Conservation (phyloP, 768 basidiomycete species). For the Leccinum variicolor region DNA sequence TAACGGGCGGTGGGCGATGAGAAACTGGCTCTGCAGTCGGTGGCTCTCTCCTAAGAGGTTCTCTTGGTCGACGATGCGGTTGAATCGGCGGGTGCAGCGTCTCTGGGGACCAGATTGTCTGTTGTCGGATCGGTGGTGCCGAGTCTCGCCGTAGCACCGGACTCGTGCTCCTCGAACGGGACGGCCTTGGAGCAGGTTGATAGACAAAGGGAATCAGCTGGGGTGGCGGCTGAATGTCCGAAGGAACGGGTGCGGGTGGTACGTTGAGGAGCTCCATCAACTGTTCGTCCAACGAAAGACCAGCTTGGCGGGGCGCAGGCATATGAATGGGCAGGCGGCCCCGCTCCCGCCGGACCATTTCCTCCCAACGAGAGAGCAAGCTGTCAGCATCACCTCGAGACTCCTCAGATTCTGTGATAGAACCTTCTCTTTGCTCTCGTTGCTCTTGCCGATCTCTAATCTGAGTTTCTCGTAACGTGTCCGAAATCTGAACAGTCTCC, state of each 20-base stretch:
- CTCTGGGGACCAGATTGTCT: slow-evolving; percentile 21
- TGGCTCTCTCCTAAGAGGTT: slow-evolving; percentile 6
- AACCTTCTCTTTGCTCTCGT: slow-evolving; percentile 15
- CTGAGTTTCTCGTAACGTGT: slow-evolving; percentile 5
- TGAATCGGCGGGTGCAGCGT: slow-evolving; percentile 7
- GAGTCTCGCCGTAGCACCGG: slow-evolving; percentile 28
- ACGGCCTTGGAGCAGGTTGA: slow-evolving; percentile 41
- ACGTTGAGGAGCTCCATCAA: slow-evolving; percentile 59
- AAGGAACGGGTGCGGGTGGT: slow-evolving; percentile 37
- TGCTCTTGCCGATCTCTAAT: slow-evolving; percentile 15
- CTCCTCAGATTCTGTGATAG: slow-evolving; percentile 30
- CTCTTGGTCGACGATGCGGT: slow-evolving; percentile 5
- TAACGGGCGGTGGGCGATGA: slow-evolving; percentile 4
- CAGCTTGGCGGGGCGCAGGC: slow-evolving; percentile 40
- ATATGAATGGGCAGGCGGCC: slow-evolving; percentile 38
- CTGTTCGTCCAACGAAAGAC: slow-evolving; percentile 55
- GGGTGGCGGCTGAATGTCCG: slow-evolving; percentile 47
- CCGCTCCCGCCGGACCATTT: slow-evolving; percentile 25
- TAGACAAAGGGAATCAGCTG: slow-evolving; percentile 52
- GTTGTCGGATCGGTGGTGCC: slow-evolving; percentile 27
- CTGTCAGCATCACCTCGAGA: slow-evolving; percentile 25
- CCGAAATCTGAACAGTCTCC: slow-evolving; percentile 15
- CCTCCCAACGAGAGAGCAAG: slow-evolving; percentile 26
- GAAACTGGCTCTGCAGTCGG: neutral
- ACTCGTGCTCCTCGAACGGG: slow-evolving; percentile 41